Percentiles rank a stretch among this genome's conserved stretches.
These are phyloP conservation scores for Lactifluus piperatus DNA, from an alignment of 768 basidiomycete genomes.

Conservation along the genomic window DNA sequence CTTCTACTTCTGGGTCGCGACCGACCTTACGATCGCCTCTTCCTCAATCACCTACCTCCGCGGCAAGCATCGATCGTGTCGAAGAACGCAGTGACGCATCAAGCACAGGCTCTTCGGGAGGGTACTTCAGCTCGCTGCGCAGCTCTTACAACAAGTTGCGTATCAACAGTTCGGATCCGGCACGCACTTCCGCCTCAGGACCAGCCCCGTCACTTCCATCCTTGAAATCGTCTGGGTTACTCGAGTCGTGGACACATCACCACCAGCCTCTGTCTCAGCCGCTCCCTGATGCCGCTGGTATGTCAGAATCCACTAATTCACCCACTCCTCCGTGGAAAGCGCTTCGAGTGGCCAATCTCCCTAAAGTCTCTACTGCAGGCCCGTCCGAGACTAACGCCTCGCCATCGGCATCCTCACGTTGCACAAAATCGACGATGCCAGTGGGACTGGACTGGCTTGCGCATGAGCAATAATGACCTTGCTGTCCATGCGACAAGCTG, in stretches of 20 bases:
- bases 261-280: conserved; percentile 1
- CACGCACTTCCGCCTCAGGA: conserved; percentile 10
- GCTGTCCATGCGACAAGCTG: conserved; percentile 8
- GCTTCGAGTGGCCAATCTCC: neutral
- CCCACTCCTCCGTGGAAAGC: conserved; percentile 8
- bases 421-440: conserved; percentile 38
- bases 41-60: neutral
- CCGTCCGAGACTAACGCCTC: conserved; percentile 7
- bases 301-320: neutral
- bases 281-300: conserved; percentile 4
- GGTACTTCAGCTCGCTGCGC: conserved; percentile 4
- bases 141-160: conserved; percentile 15
- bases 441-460: conserved; percentile 65
- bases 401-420: neutral
- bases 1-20: neutral
- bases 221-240: conserved; percentile 62
- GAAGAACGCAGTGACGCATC: conserved; percentile 15
- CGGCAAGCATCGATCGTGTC: neutral
- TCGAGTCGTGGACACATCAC: conserved; percentile 42
- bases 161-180: conserved; percentile 2
- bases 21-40: conserved; percentile 1
- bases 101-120: conserved; percentile 2
- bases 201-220: conserved; percentile 48
- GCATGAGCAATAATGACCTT: conserved; percentile 38
- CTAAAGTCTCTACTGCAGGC: conserved; percentile 3